A percentile compares a stretch with the other conserved stretches of the same genome.
Conservation (phyloP, 1,139 yeast species). For the Hyphopichia khmerensis region DNA sequence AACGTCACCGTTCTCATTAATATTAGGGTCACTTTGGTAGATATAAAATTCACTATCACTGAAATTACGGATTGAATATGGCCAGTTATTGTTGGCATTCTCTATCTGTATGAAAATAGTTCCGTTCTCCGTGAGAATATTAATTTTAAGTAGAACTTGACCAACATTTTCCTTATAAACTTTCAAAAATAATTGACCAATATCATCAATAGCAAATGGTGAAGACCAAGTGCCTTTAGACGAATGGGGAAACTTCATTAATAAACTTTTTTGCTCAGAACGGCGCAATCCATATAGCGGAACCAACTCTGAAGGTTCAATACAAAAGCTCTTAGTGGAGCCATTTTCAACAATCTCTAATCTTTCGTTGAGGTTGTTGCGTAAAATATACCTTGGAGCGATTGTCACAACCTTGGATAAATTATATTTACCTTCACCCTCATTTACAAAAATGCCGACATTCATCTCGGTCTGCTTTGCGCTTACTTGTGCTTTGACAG, state of each 20-base stretch:
- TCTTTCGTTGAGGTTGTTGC: conserved; percentile 57
- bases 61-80: conserved; percentile 85
- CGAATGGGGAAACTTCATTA: conserved; percentile 58
- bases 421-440: conserved; percentile 86
- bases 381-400: conserved; percentile 78
- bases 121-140: conserved; percentile 74
- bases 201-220: conserved; percentile 78
- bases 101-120: conserved; percentile 75
- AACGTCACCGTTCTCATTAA: conserved; percentile 69
- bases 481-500: conserved; percentile 57
- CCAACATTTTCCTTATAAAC: conserved; percentile 62
- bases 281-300: conserved; percentile 69
- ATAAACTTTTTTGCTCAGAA: conserved; percentile 50
- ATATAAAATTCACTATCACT: conserved; percentile 81
- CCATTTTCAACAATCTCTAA: conserved; percentile 73
- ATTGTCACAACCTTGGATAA: conserved; percentile 76
- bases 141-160: conserved; percentile 69
- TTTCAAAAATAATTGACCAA: conserved; percentile 79
- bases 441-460: conserved; percentile 71
- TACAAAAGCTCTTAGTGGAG: conserved; percentile 42
- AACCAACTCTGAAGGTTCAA: conserved; percentile 48
- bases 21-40: conserved; percentile 81
- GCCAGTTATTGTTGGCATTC: conserved; percentile 81
- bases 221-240: conserved; percentile 73
- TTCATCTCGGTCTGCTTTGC: conserved; percentile 67